Evolutionary conservation across 2,329 filamentous ascomycete species (phyloP), one percentile per base, ranked within the genome.

Genomic region (Colletotrichum trifolii): DNA sequence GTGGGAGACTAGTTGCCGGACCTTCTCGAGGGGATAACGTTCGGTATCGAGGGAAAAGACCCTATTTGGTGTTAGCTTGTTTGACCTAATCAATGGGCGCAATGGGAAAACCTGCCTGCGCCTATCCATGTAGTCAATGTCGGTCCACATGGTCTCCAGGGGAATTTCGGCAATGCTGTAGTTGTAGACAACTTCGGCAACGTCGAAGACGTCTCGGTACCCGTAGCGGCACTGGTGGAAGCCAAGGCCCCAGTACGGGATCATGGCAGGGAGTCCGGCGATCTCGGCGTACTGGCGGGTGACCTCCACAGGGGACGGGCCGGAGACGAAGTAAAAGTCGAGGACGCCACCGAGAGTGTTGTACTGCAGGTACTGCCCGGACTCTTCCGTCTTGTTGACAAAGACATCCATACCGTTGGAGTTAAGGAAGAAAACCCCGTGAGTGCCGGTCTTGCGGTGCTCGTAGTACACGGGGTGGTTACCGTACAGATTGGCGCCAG

Each of bases 371-470:
- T 89, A 93, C 73, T 94, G 88, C 7, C 85, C 82, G 8, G 83
- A 81, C 33, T 81, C 75, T 6, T 81, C 77, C 1, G 85, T 86
- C 67, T 87, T 85, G 73, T 93, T 85, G 74, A 94, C 88, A 70
- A 89, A 90, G 74, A 94, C 83, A 66, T 94, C 91, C 89, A 94
- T 94, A 39, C 87, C 91, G 71, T 92, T 90, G 11, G 88, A 89
- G 75, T 92, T 93, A 68, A 91, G 77, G 33, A 93, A 79, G 73
- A 92, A 90, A 3, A 92, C 91, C 15, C 89, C 83, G 79, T 92
- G 73, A 66, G 89, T 78, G 72, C 87, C 78, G 59, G 73, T 70
- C 7, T 82, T 82, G 17, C 91, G 85, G 73, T 92, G 88, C 63
- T 94, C 91, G 69, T 90, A 87, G 77, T 93, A 93, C n/a, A 93